phyloP scores from a whole-genome alignment of 169 alveolate species.

The Plasmodium adleri region DNA sequence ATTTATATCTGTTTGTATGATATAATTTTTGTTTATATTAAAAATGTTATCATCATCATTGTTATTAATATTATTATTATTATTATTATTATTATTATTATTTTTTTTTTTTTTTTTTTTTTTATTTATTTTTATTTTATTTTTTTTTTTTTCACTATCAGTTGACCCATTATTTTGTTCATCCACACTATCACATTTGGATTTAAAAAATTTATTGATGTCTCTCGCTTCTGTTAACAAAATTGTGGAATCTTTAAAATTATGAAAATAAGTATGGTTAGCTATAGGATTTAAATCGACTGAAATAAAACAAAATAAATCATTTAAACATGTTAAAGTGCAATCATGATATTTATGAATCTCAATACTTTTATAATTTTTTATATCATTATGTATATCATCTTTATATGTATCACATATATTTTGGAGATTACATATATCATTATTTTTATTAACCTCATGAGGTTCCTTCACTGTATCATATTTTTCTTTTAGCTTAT shows the following conservation, averaged over 20 bases:
- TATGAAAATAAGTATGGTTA: conserved; percentile 57
- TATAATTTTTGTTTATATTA: conserved; percentile 18
- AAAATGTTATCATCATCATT: not conserved
- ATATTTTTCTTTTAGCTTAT: not conserved
- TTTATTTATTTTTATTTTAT: not conserved
- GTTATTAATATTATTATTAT: not conserved
- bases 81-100: not conserved
- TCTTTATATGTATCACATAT: not conserved
- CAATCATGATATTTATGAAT: not conserved
- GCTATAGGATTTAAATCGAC: conserved; percentile 45
- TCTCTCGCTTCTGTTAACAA: conserved; percentile 33
- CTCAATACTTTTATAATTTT: not conserved
- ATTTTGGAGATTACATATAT: not conserved
- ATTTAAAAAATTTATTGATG: conserved; percentile 42
- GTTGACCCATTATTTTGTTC: no score
- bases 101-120: not conserved
- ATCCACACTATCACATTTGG: not conserved
- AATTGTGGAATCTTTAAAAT: conserved; percentile 36
- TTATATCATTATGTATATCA: not conserved
- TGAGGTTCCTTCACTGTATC: not conserved
- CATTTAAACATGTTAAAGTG: not conserved
- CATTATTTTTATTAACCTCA: not conserved
- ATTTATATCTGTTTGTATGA: conserved; percentile 74
- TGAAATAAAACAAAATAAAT: conserved; percentile 44
- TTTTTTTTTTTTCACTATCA: not conserved